Evolutionary conservation across 305 asterid genomes (phyloP), one percentile per base, ranked within the genome.

Genomic region (Caryopteris hybrid): DNA sequence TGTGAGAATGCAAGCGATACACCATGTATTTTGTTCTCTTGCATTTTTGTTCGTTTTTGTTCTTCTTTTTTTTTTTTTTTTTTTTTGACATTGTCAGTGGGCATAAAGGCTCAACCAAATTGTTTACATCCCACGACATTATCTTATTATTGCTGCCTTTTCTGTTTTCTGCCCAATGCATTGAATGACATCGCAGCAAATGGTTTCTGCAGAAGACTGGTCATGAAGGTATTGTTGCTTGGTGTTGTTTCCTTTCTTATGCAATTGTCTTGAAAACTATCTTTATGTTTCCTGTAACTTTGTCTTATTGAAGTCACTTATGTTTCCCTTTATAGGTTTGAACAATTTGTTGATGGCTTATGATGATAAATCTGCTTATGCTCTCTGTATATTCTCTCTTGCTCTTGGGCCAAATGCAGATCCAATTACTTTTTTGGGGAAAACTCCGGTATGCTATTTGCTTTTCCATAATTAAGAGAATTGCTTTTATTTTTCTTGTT

Each of bases 161-260:
- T 34, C 52, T 69, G 38, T 45, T 41, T 61, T 18, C 60, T 47
- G 31, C 38, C 46, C 22, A 29, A 61, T 64, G 72, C 65, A 31
- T 50, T 65, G 76, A 77, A 69, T 46, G 53, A 72, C 23, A 74
- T 31, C 71, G 79, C 83, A 94, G 95, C 83, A 94, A 94, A 84
- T 91, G 99, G 99, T 94, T 94, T 84, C 81, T 94, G 74, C 83
- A 89, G 80, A 94, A 91, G 92, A 73, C 80, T 61, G 98, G 97
- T 59, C 99, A 94, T 73, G 88, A 89, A 86, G 99, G 99, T 93
- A 81, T 64, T 14, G 18, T 25, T 22, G 13, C 59, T 51, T 21
- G 12, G 53, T 5, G 48, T 22, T 42, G 34, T 34, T 69, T 27
- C 29, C 64, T 50, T 65, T 51, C 27, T 18, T 7, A 34, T 76